Evolutionary conservation across 2,329 filamentous ascomycete genomes (phyloP), one percentile per base, ranked within the genome.

Genomic region (Alternaria sp.): DNA sequence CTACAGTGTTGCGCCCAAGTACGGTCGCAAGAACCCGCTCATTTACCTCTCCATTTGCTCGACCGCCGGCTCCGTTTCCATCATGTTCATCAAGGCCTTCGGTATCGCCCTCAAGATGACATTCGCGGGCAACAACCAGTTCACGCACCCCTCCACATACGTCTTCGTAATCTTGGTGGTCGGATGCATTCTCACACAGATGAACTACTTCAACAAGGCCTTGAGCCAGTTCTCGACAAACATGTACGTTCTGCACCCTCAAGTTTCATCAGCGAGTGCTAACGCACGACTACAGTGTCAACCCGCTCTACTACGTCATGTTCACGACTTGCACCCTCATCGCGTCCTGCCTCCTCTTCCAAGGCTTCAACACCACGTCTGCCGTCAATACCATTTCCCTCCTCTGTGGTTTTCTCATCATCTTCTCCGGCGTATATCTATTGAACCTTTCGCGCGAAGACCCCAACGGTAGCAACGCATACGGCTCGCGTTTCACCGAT

Each of bases 181-280:
- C 4, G 93, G 97, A 68, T 99, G 96, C 84, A 98, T 99, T 77
- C 81, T 99, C 70, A 97, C 94, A 9, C 96, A 99, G 85, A 98
- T 99, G 96, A 99, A 99, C 82, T 99, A 99, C 82, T 97, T 99
- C 83, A 99, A 99, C 86, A 99, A 99, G 82, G 96, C 96, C 8
- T 84, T 99, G 64, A 96, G 93, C 80, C 93, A 96, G 75, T 99
- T 98, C 82, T 95, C 93, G 28, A 97, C 96, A 30, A 97, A 96
- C 73, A 97, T 99, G 94, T 97, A 87, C 79, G 92, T 84, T 15
- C 10, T 25, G 13, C 8, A 25, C 9, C 55, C 23, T 15, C 13
- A 21, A 21, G 1, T 10, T 30, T 26, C 19, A 25, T 3, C 17
- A 15, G 6, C 19, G 3, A 50, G 11, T 49, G 32, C 60, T 72